Evolutionary conservation across 768 basidiomycete species (phyloP), one percentile per base, ranked within the genome.

Genomic region (Boletus patriciae): DNA sequence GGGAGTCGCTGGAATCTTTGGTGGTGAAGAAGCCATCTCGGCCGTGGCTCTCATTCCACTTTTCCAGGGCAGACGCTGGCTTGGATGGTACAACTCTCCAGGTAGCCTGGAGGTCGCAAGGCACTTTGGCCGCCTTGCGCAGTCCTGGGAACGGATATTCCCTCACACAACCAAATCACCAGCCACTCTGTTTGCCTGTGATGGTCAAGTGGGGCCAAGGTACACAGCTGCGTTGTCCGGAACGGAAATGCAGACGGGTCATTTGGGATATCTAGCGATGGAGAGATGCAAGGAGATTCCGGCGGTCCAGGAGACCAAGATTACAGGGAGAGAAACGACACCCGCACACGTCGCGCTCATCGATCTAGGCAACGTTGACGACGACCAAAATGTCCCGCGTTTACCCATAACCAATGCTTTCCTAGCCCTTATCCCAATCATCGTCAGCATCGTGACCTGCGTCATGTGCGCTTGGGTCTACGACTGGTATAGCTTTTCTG

Each of bases 61-160:
- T 37, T 69, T 58, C 47, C 54, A 60, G 27, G 59, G 64, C 10
- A 63, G 66, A 50, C 70, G 64, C 11, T 74, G 67, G 67, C 54
- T 74, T 11, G 70, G 73, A 25, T 74, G 71, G 70, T 74, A 73
- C 47, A 74, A 74, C 38, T 61, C 70, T 10, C 73, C 73, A 0
- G 73, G 73, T 21, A 70, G 69, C 49, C 62, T 67, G 33, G 50
- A 55, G 25, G 60, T 74, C 13, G 73, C 73, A 18, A 66, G 61
- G 44, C 60, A 60, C 19, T 70, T 73, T 23, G 69, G 66, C 10
- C 50, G 59, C n/a, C 62, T 73, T 23, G 68, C 71, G 3, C 59
- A 50, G 25, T 36, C 70, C 48, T 72, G 71, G 69, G 44, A 57
- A 43, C 62, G 55, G 4, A 18, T 70, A 12, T 70, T 66, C 52